Base-by-base conservation (phyloP, 345 rosid genomes). In the Populus simonii region DNA sequence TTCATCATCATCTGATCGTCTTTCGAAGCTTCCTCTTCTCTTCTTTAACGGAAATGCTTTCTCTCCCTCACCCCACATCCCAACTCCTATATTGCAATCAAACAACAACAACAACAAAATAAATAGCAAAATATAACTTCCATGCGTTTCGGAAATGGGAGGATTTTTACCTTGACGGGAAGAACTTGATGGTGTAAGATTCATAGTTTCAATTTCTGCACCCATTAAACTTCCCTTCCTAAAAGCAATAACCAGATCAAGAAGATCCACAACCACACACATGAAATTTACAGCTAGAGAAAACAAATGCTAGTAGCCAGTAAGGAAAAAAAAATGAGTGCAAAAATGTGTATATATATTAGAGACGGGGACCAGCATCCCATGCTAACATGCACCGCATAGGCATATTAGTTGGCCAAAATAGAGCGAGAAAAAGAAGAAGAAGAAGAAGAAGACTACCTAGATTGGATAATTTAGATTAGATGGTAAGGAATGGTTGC, bases 361-460 rank as follows among this genome's bases (percentile, higher is more conserved):
- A 80, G 71, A 75, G 57, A 89, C 17, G 90, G 94, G 96, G 93
- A 90, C 94, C 97, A 91, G 83, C 80, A 83, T 87, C 90, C 81
- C 86, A 88, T 86, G 94, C 93, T 91, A 94, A 91, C 89, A 82
- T 89, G 93, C 91, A 89, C 90, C 92, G 80, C 87, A 83, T 83
- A 85, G 81, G 86, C 85, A 74, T 66, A 86, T 77, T 80, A 80
- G 81, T 65, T 76, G 3, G 49, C 80, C 73, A 80, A 79, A 77
- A 71, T 55, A 77, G 41, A 83, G 59, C 12, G 45, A 11, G 43
- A 2, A 7, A 8, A 38, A 27, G 31, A 62, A 51, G 31, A 62
- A 47, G 29, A 12, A 80, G 51, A 72, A 39, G 38, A 62, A 49
- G 39, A 67, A 39, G 29, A 12, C 15, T 3, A 18, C 51, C 47